phyloP scores from a whole-genome alignment of 768 basidiomycete genomes.

The Trametes cubensis region DNA sequence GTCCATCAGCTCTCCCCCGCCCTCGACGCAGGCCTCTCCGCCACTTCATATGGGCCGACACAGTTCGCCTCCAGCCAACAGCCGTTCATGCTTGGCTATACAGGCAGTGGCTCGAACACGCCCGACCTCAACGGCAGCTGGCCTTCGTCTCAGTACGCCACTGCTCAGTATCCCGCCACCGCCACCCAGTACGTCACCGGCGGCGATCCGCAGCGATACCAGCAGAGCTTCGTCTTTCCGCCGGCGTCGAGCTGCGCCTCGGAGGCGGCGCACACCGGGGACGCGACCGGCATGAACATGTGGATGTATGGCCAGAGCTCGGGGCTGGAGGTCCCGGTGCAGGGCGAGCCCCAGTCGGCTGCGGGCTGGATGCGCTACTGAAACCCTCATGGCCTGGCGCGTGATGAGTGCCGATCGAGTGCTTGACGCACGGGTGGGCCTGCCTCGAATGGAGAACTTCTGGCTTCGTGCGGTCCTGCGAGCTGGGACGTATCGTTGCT shows the following conservation, averaged over 20 bases:
- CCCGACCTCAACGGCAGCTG: background rate
- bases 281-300: background rate
- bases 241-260: background rate
- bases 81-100: background rate
- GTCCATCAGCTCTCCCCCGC: background rate
- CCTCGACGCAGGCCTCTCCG: background rate
- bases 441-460: background rate
- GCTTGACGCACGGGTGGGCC: background rate
- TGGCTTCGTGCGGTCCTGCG: background rate
- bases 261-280: background rate
- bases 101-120: background rate
- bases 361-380: slow-evolving; percentile 7
- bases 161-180: background rate
- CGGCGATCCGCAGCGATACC: slow-evolving; percentile 2
- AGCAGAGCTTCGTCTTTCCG: background rate
- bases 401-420: background rate
- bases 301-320: slow-evolving; percentile 10
- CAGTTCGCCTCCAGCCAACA: background rate
- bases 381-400: background rate
- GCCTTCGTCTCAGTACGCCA: background rate
- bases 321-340: background rate
- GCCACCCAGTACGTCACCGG: slow-evolving; percentile 1
- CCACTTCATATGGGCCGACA: background rate
- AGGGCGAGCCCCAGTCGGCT: slow-evolving; percentile 7
- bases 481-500: slow-evolving; percentile 5